These are phyloP conservation scores for Jasminum sambac DNA, from an alignment of 257 asterid genomes.

Conservation along the genomic window DNA sequence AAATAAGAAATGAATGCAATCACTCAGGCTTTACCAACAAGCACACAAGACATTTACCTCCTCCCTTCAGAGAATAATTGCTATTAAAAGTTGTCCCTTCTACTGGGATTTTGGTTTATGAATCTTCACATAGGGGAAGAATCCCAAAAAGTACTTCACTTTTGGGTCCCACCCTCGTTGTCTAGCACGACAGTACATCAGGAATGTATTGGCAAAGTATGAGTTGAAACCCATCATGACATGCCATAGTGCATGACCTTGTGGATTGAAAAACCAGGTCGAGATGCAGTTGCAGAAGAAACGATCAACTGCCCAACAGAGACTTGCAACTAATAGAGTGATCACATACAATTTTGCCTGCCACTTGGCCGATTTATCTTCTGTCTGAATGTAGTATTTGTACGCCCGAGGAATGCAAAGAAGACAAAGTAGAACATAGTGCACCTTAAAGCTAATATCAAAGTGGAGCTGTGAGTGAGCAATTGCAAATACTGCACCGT, in stretches of 20 bases:
- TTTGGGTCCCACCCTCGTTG: constrained; percentile 88
- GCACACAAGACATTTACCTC: constrained; percentile 24
- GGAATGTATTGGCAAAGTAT: constrained; percentile 77
- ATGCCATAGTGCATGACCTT: constrained; percentile 96
- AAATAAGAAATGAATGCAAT: constrained; percentile 29
- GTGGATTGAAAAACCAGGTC: constrained; percentile 65
- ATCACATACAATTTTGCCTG: constrained; percentile 63
- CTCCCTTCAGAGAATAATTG: constrained; percentile 15
- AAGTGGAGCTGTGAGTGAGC: constrained; percentile 75
- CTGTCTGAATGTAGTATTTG: constrained; percentile 80
- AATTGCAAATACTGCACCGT: constrained; percentile 73
- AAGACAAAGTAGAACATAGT: constrained; percentile 83
- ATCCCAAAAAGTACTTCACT: constrained; percentile 57
- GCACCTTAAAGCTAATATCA: constrained; percentile 69
- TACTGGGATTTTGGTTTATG: constrained; percentile 81
- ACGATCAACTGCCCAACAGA: constrained; percentile 80
- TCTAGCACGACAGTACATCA: constrained; percentile 94
- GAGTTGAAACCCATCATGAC: constrained; percentile 87
- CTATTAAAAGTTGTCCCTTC: constrained; percentile 23
- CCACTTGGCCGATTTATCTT: constrained; percentile 71
- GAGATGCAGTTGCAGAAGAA: constrained; percentile 57
- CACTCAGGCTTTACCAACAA: constrained; percentile 33
- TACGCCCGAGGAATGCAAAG: constrained; percentile 94
- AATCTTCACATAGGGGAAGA: constrained; percentile 76
- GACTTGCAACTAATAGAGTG: constrained; percentile 54